These are phyloP conservation scores for Aspergillus bombycis DNA, from an alignment of 2,329 filamentous ascomycete species.

Conservation along the genomic window DNA sequence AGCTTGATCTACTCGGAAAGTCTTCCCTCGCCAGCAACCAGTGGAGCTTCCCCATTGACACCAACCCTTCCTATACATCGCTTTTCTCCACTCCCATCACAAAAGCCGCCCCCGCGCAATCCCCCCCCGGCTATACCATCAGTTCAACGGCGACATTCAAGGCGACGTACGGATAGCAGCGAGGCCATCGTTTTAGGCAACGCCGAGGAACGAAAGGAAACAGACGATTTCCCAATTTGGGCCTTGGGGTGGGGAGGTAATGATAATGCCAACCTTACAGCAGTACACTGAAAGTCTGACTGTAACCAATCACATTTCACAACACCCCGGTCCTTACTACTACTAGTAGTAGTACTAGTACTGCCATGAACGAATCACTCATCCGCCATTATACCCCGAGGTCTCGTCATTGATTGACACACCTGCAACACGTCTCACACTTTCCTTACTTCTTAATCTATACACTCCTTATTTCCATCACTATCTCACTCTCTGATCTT, in stretches of 20 bases:
- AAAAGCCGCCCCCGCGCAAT: constrained; percentile 35
- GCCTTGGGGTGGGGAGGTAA: constrained; percentile 42
- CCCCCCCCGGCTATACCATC: constrained; percentile 38
- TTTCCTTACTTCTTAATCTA: background rate
- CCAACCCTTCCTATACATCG: constrained; percentile 44
- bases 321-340: background rate
- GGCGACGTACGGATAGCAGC: constrained; percentile 47
- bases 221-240: constrained; percentile 53
- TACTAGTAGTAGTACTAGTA: too few species aligned
- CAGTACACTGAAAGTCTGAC: constrained; percentile 36
- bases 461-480: background rate
- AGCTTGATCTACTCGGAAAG: constrained; percentile 44
- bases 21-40: constrained; percentile 41
- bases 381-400: background rate
- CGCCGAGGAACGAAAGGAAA: constrained; percentile 57
- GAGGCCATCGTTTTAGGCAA: constrained; percentile 51
- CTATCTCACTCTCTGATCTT: background rate
- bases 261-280: constrained; percentile 42
- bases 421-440: constrained; percentile 1
- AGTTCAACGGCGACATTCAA: constrained; percentile 39
- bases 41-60: constrained; percentile 43
- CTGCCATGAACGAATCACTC: background rate
- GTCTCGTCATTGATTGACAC: background rate
- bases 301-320: background rate
- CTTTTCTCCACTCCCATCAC: constrained; percentile 39